These are phyloP conservation scores for Tolypocladium paradoxum DNA, from an alignment of 2,329 filamentous ascomycete genomes.

Conservation along the genomic window DNA sequence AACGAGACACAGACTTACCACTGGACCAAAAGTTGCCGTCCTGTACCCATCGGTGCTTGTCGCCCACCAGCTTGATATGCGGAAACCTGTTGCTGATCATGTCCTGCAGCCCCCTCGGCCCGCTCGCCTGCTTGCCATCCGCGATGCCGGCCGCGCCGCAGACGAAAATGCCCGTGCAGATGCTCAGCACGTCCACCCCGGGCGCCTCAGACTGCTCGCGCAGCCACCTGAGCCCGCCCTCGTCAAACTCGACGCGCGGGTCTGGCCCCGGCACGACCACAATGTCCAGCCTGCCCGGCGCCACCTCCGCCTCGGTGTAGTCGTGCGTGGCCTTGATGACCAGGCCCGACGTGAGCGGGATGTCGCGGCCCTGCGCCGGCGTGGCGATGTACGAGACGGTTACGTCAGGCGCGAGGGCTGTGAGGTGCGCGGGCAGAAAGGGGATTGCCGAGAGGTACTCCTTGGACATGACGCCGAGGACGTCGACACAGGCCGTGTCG, in stretches of 20 bases:
- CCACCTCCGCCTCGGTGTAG: constrained; percentile 32
- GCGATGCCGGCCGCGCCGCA: constrained; percentile 38
- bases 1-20: constrained; percentile 23
- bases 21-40: constrained; percentile 46
- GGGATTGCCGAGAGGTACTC: constrained; percentile 28
- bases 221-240: constrained; percentile 31
- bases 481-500: constrained; percentile 38
- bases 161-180: constrained; percentile 40
- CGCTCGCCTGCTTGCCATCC: constrained; percentile 33
- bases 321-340: constrained; percentile 30
- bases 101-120: constrained; percentile 33
- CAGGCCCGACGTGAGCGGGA: constrained; percentile 30
- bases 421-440: constrained; percentile 23
- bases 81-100: constrained; percentile 26
- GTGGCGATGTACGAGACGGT: constrained; percentile 36
- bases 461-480: constrained; percentile 34
- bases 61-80: constrained; percentile 30
- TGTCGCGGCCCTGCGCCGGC: constrained; percentile 19
- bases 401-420: constrained; percentile 30
- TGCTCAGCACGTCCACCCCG: constrained; percentile 35
- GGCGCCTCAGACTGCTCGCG: constrained; percentile 24
- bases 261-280: constrained; percentile 40
- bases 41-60: constrained; percentile 36
- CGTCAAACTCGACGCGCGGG: constrained; percentile 20
- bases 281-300: constrained; percentile 39